These are phyloP conservation scores for Apiospora saccharicola DNA, from an alignment of 2,329 filamentous ascomycete species.

Conservation along the genomic window DNA sequence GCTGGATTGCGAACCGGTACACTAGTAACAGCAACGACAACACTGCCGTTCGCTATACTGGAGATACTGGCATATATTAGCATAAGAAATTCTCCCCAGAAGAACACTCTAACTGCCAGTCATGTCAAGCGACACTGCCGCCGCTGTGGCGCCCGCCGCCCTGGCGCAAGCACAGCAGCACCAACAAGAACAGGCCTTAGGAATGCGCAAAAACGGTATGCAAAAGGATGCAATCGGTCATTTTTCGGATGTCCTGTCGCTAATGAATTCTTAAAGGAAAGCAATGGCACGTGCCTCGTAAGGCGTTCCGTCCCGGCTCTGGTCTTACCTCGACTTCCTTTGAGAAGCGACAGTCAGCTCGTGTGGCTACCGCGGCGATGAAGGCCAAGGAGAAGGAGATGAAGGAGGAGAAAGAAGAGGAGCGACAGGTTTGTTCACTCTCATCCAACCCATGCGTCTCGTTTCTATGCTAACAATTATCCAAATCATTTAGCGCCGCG, in stretches of 20 bases:
- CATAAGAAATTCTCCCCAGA: neutral
- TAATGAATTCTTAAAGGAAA: conserved; percentile 73
- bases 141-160: conserved; percentile 22
- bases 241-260: neutral
- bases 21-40: conserved; percentile 1
- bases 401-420: conserved; percentile 94
- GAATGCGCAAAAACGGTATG: conserved; percentile 20
- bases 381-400: conserved; percentile 96
- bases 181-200: conserved; percentile 19
- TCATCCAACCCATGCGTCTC: neutral
- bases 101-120: too few relatives aligned
- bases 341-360: conserved; percentile 75
- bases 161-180: conserved; percentile 2
- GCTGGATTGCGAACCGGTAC: neutral
- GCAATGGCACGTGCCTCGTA: conserved; percentile 88
- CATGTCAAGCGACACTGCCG: conserved; percentile 5
- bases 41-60: neutral
- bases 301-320: conserved; percentile 82
- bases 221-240: neutral
- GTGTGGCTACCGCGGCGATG: conserved; percentile 74
- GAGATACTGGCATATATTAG: neutral
- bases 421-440: conserved; percentile 68
- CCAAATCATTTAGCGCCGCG: conserved; percentile 66
- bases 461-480: conserved; percentile 9
- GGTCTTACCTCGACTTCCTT: conserved; percentile 74